Evolutionary conservation across 352 stramenopile species (phyloP), one percentile per base, ranked within the genome.

Genomic region (Pythium scleroteichum): DNA sequence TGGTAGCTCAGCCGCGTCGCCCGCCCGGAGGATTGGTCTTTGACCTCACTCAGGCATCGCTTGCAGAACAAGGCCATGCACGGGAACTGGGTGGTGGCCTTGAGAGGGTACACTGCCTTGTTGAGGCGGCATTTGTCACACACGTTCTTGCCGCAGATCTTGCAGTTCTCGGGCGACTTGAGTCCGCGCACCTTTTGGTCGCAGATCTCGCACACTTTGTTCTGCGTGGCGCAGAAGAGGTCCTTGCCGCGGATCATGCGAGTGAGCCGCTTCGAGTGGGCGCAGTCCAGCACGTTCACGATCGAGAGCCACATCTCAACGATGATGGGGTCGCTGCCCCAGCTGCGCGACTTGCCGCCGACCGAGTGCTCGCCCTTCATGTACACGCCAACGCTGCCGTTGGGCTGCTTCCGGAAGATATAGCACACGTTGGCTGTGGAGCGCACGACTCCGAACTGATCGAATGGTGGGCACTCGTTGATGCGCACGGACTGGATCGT

Each of bases 111-210:
- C 38, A 87, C 76, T 26, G 76, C 59, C 53, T 87, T 84, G 44
- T 65, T 74, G 59, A 85, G 73, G 27, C 77, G 73, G 53, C 79
- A 88, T 19, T 76, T 76, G 32, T 88, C 77, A 59, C 76, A 88
- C 41, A 88, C 76, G 52, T 82, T 85, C 73, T 87, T 87, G 58
- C 79, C 71, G 26, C 79, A 88, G 51, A 78, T 80, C 63, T 87
- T 87, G 69, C 79, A 88, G 57, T 76, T 77, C 54, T 87, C 72
- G 23, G 71, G 71, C 12, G 58, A 64, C 44, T 85, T 85, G 19
- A 76, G 47, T 47, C 70, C 53, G 53, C 76, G 83, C 29, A 88
- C 68, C 61, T 82, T 85, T 38, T 73, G 73, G 57, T 87, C 71
- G 45, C 77, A 88, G 55, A 85, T 82, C 52, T 87, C 77, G 35